These are phyloP conservation scores for Trametes polyzona DNA, from an alignment of 1,284 basidiomycete species.

Conservation along the genomic window DNA sequence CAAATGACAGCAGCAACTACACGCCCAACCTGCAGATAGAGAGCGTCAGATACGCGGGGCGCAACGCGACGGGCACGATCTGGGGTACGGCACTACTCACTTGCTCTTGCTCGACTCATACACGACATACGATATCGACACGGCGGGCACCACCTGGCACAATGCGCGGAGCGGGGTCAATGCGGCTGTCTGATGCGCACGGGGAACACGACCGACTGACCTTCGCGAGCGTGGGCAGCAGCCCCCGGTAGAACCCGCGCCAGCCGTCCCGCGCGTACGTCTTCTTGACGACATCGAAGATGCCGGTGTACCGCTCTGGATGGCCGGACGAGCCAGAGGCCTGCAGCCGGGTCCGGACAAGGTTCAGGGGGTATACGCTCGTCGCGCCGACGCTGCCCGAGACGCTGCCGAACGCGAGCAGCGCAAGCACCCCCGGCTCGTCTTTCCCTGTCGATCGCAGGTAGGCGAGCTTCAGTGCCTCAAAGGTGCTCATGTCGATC, in stretches of 20 bases:
- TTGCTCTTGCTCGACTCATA: conserved; percentile 82
- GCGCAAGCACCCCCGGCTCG: conserved; percentile 82
- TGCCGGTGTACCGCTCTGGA: conserved; percentile 86
- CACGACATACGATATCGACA: conserved; percentile 94
- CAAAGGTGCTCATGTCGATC: conserved; percentile 95
- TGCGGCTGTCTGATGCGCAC: conserved; percentile 16
- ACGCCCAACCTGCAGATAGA: conserved; percentile 46
- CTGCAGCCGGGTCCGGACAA: conserved; percentile 93
- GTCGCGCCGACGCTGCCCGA: conserved; percentile 93
- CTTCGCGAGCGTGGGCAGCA: conserved; percentile 92
- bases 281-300: conserved; percentile 82
- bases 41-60: conserved; percentile 6
- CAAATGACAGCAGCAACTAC: too few relatives aligned
- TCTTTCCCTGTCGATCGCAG: conserved; percentile 78
- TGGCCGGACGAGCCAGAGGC: conserved; percentile 95
- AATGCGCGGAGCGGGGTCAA: neutral
- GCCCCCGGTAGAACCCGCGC: conserved; percentile 93
- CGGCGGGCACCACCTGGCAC: conserved; percentile 84
- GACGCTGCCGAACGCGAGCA: conserved; percentile 86
- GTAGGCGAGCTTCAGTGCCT: conserved; percentile 87
- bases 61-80: neutral
- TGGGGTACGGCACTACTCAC: conserved; percentile 52
- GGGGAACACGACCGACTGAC: conserved; percentile 39
- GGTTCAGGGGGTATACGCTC: conserved; percentile 90
- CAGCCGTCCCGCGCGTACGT: conserved; percentile 90